Evolutionary conservation across 352 stramenopile genomes (phyloP), one percentile per base, ranked within the genome.

Genomic region (Phytophthora litchii): DNA sequence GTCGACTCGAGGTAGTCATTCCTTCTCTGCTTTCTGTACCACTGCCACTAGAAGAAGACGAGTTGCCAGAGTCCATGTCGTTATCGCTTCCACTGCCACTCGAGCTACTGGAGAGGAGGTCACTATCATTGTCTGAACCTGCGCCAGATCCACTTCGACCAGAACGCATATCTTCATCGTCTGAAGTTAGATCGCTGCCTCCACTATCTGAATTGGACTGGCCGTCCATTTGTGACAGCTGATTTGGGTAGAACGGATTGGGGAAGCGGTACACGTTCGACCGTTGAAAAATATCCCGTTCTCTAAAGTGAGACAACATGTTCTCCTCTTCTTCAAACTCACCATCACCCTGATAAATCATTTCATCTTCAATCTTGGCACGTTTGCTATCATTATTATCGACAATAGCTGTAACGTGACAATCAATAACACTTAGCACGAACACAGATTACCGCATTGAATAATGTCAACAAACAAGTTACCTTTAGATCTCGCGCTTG

Each of bases 81-180:
- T 80, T 74, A 10, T 86, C 80, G 21, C 78, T 91, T 10, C 73
- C 80, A 55, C 78, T 91, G 8, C 73, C 80, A 55, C 80, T 91
- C 16, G 76, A 81, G 25, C 66, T 88, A 51, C 72, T 88, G 32
- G 67, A 85, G 1, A 73, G 48, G 11, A 77, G 44, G 23, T 83
- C 72, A 16, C 71, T 83, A 32, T 71, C 70, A 43, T 74, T 70
- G 27, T 54, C 63, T 4, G 77, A 88, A 34, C 56, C 61, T 43
- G 64, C 62, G 19, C 62, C 60, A 16, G 65, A 80, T 21, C 36
- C 62, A 58, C 59, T 82, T 43, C 43, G 54, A 32, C 58, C 56
- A 13, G 67, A 83, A 54, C 80, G 48, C 47, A 68, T 65, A 42
- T 86, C 64, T 69, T 86, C 58, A 50, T 84, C 59, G 25, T 86